Evolutionary conservation across 805 yeast genomes (phyloP).

Genomic region (Yamadazyma sp.): DNA sequence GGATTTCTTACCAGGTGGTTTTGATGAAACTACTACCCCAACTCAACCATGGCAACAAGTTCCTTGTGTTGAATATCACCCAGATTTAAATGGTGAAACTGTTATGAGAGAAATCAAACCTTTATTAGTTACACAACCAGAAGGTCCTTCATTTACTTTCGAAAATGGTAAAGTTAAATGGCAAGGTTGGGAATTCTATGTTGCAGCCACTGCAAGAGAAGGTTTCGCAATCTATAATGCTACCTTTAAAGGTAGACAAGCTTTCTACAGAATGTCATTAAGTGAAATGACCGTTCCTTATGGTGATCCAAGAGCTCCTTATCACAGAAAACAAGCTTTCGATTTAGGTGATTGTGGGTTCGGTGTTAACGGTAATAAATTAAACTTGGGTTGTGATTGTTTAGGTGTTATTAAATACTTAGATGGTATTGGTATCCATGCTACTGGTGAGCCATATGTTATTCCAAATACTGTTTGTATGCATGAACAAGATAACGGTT

Average conservation of each 20-base stretch:
- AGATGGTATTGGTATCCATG: constrained; percentile 55
- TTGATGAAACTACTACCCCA: constrained; percentile 55
- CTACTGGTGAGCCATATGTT: constrained; percentile 59
- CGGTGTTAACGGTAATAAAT: constrained; percentile 67
- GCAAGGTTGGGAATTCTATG: constrained; percentile 85
- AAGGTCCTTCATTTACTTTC: constrained; percentile 69
- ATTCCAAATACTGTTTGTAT: constrained; percentile 72
- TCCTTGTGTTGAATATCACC: constrained; percentile 67
- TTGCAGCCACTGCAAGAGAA: constrained; percentile 68
- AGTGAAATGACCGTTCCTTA: constrained; percentile 89
- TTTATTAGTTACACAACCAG: constrained; percentile 67
- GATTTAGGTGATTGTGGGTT: constrained; percentile 86
- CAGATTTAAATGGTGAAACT: constrained; percentile 58
- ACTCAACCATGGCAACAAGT: constrained; percentile 62
- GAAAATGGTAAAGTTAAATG: constrained; percentile 62
- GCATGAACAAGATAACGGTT: constrained; percentile 78
- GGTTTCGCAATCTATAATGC: constrained; percentile 75
- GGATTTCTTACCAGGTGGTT: constrained; percentile 72
- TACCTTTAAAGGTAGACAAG: constrained; percentile 71
- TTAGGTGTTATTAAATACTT: constrained; percentile 74
- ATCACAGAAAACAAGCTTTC: constrained; percentile 82
- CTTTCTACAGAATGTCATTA: constrained; percentile 67
- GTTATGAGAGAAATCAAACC: constrained; percentile 62
- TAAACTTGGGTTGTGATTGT: constrained; percentile 78
- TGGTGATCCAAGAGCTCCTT: constrained; percentile 78